Percentiles rank a stretch among this genome's conserved stretches.
These are phyloP conservation scores for Vinca major DNA, from an alignment of 305 asterid species.

Conservation along the genomic window DNA sequence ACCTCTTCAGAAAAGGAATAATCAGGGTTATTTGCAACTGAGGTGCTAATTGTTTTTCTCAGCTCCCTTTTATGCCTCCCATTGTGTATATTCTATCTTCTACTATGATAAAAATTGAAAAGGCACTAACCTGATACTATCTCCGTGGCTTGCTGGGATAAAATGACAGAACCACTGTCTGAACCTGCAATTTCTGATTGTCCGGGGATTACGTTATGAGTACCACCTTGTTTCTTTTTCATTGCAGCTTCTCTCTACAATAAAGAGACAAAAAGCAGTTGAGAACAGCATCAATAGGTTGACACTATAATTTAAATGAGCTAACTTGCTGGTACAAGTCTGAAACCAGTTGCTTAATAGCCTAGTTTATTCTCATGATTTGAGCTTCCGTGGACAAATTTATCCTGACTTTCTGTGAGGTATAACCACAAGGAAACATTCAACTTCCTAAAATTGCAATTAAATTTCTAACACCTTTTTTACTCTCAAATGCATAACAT, in stretches of 20 bases:
- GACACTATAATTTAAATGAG: background rate
- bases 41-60: background rate
- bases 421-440: background rate
- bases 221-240: slow-evolving; percentile 52
- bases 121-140: slow-evolving; percentile 50
- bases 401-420: background rate
- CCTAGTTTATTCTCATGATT: background rate
- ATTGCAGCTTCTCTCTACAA: slow-evolving; percentile 74
- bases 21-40: background rate
- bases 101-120: background rate
- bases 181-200: slow-evolving; percentile 25
- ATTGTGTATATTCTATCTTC: background rate
- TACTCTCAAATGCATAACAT: background rate
- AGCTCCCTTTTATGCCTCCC: background rate
- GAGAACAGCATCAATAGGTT: background rate
- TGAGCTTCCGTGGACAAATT: background rate
- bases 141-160: slow-evolving; percentile 18
- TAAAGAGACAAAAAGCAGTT: slow-evolving; percentile 2
- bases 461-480: background rate
- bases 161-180: slow-evolving; percentile 20
- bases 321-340: background rate
- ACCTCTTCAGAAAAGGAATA: slow-evolving; percentile 16
- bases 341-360: background rate
- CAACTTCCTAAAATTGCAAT: background rate
- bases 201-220: background rate